Conservation (phyloP, 345 rosid genomes). For the Dovyalis caffra region DNA sequence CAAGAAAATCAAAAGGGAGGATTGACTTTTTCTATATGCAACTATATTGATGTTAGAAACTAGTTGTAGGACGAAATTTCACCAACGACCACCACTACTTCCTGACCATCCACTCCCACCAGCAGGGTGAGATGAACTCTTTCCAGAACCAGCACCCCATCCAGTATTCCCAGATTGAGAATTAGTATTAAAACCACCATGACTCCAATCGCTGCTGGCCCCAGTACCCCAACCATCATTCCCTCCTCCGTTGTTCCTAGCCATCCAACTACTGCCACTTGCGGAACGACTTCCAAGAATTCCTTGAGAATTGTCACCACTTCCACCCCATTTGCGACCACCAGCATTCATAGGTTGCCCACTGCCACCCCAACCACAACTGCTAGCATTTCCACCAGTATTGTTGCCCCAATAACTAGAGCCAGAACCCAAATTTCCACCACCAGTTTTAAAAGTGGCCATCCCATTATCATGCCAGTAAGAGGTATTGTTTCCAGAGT, state of each 20-base stretch:
- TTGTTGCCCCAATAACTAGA: not conserved
- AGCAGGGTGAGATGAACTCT: not conserved
- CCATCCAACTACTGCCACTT: not conserved
- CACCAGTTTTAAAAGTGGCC: no score
- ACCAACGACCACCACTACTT: not conserved
- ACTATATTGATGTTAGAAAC: not conserved
- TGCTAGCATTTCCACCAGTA: not conserved
- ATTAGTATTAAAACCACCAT: not conserved
- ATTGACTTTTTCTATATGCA: not conserved
- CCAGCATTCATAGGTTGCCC: not conserved
- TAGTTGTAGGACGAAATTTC: not conserved
- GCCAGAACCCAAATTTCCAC: not conserved
- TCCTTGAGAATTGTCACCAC: not conserved
- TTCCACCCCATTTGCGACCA: not conserved
- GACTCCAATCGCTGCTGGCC: not conserved
- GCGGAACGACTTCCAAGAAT: constrained; percentile 9
- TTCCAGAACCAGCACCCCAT: not conserved
- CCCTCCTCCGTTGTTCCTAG: not conserved
- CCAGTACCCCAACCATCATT: not conserved
- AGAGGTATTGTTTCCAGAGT: not conserved
- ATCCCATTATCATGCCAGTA: not conserved
- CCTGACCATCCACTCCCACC: not conserved
- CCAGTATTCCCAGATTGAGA: not conserved
- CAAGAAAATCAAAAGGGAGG: not conserved
- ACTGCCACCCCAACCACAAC: not conserved